A percentile compares a stretch with the other conserved stretches of the same genome.
Conservation (phyloP, 2,329 filamentous ascomycete genomes). For the Arthrinium puccinioides region DNA sequence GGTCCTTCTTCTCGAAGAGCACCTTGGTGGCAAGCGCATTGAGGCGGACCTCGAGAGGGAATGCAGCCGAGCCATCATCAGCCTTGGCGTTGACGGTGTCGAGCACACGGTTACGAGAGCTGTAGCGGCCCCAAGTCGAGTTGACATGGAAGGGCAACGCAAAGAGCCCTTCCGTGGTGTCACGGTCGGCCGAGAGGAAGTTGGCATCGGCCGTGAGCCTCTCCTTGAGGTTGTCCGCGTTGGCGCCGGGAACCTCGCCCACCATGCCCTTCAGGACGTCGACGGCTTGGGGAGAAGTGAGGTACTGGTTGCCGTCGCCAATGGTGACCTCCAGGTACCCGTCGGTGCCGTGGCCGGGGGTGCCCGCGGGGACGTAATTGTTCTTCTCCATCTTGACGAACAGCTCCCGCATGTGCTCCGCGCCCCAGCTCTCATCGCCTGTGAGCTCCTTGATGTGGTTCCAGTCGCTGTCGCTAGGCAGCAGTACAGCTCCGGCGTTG, state of each 20-base stretch:
- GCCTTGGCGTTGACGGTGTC: slow-evolving; percentile 30
- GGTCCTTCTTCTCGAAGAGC: slow-evolving; percentile 8
- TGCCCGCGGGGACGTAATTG: slow-evolving; percentile 26
- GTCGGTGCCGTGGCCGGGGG: slow-evolving; percentile 38
- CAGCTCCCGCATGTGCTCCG: slow-evolving; percentile 31
- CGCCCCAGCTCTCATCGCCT: slow-evolving; percentile 33
- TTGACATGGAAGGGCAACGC: slow-evolving; percentile 41
- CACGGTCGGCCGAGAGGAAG: slow-evolving; percentile 18
- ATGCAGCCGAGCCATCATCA: slow-evolving; percentile 23
- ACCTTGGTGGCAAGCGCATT: slow-evolving; percentile 16
- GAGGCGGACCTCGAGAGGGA: slow-evolving; percentile 33
- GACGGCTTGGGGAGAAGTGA: background rate
- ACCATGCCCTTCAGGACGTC: slow-evolving; percentile 1
- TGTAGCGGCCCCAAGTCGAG: slow-evolving; percentile 29
- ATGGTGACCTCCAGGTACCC: slow-evolving; percentile 40
- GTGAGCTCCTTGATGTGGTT: slow-evolving; percentile 30
- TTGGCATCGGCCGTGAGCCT: slow-evolving; percentile 1
- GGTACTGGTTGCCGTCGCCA: slow-evolving; percentile 3
- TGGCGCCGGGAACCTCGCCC: background rate
- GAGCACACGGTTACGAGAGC: slow-evolving; percentile 42
- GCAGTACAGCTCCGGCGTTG: slow-evolving; percentile 27
- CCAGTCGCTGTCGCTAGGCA: slow-evolving; percentile 34
- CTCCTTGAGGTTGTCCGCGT: background rate
- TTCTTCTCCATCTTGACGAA: slow-evolving; percentile 35
- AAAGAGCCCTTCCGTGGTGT: slow-evolving; percentile 34